Evolutionary conservation across 495 filamentous ascomycete species (phyloP), one percentile per base, ranked within the genome.

Genomic region (Annulohypoxylon stygium): DNA sequence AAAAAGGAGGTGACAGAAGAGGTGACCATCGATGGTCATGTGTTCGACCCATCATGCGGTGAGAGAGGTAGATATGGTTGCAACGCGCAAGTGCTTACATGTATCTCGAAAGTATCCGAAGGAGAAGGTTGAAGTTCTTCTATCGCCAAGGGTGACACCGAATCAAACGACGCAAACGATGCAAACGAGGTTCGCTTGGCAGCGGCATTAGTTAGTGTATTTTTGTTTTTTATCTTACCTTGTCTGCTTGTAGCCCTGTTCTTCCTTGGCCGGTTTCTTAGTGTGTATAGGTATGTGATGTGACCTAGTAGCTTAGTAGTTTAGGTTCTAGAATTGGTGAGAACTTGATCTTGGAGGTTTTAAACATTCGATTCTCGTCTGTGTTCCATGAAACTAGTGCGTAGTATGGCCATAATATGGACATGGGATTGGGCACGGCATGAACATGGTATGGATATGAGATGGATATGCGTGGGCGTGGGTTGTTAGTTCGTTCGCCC

Each of bases 81-180:
- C 67, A 71, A 70, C 48, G 63, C 67, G 37, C 66, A 70, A 75
- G 72, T 39, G 72, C 72, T 75, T 67, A 71, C 72, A 71, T 74
- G 71, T 74, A 74, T 69, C 48, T 63, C 50, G 47, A 34, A 64
- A 54, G 61, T 70, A 74, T 69, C 48, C 25, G 65, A 30, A 33
- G 39, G 26, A 53, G 30, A n/a, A 41, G 2, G 39, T 25, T 12
- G 4, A 47, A 20, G 54, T 71, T 71, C 37, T 20, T 51, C 30
- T 34, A 63, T 66, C 69, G 63, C 61, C 55, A 66, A 65, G 61
- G 45, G 62, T 45, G 48, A 48, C 23, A 60, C 26, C 23, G 26
- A 34, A 60, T 60, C 57, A 43, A 12, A 16, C 12, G 36, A 26
- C 25, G 34, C 30, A 30, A 30, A 30, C 30, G 30, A 30, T 30